These are phyloP conservation scores for Kurtzmaniella natalensis DNA, from an alignment of 1,139 yeast species.

Conservation along the genomic window DNA sequence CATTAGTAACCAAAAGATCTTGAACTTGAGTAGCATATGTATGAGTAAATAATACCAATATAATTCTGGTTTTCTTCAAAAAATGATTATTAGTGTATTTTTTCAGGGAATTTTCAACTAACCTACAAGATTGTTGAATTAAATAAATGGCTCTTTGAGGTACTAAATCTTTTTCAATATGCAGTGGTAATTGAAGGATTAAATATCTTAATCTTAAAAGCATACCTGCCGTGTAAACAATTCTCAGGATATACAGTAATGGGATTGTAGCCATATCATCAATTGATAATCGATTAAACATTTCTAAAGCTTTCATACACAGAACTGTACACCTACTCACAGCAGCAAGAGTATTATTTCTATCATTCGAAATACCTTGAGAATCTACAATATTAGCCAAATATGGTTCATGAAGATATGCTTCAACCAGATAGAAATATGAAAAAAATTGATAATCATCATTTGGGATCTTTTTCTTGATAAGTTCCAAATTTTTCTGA, in stretches of 20 bases:
- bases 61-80: constrained; percentile 49
- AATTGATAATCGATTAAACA: constrained; percentile 40
- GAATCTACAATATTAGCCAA: constrained; percentile 27
- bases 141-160: constrained; percentile 44
- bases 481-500: constrained; percentile 33
- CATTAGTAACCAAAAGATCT: constrained; percentile 23
- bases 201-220: constrained; percentile 56
- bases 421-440: constrained; percentile 63
- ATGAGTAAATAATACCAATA: constrained; percentile 54
- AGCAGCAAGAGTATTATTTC: constrained; percentile 26
- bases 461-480: constrained; percentile 32
- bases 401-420: constrained; percentile 65
- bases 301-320: constrained; percentile 49
- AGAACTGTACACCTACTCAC: constrained; percentile 52
- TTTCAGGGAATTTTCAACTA: constrained; percentile 32
- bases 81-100: constrained; percentile 46
- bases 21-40: constrained; percentile 55
- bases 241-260: constrained; percentile 56
- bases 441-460: constrained; percentile 42
- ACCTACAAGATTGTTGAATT: constrained; percentile 41
- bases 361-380: constrained; percentile 12
- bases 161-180: constrained; percentile 44
- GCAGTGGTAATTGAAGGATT: constrained; percentile 50
- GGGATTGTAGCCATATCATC: constrained; percentile 55
- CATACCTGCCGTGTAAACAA: constrained; percentile 67